Evolutionary conservation across 495 filamentous ascomycete species (phyloP), one percentile per base, ranked within the genome.

Genomic region (Penicillium alfredii): DNA sequence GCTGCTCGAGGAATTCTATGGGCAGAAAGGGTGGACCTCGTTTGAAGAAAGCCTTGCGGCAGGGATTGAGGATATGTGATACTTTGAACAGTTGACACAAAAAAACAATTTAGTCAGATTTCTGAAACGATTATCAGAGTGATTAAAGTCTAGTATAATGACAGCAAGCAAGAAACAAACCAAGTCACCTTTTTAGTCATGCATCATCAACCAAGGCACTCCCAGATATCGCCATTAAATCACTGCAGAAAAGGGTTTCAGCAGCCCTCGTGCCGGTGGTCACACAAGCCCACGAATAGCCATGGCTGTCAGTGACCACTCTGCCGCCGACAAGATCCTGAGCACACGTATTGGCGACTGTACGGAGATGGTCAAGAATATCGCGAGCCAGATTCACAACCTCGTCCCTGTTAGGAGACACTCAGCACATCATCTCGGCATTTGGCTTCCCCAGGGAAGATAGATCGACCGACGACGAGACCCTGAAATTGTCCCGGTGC

Each of bases 301-400:
- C 20, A 16, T 21, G 21, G 11, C 26, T 31, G 11, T 38, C 20
- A 17, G 27, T 19, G 3, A 31, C 12, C 9, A 38, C 27, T 0
- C 36, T 28, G 25, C 27, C 36, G 10, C 27, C 27, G 8, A 38
- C 27, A 31, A 22, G 1, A 31, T 38, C 30, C 13, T 31, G 36
- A 30, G 19, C 36, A 38, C 27, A 38, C 9, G 16, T 13, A 4
- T 3, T 16, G 6, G 4, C 1, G 0, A 19, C 19, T 6, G 22
- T 7, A 1, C 11, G 15, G 14, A 38, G 8, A 18, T 17, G 18
- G 1, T 18, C 11, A 8, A 38, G 0, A 18, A 38, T 23, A 25
- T 19, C 18, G 10, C 36, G 4, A 2, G 22, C 17, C 27, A 38
- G 6, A 14, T 38, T 38, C 8, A 38, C 15, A 16, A 23, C 27